Evolutionary conservation across 345 rosid genomes (phyloP).

Genomic region (Eucalyptus microcorys): DNA sequence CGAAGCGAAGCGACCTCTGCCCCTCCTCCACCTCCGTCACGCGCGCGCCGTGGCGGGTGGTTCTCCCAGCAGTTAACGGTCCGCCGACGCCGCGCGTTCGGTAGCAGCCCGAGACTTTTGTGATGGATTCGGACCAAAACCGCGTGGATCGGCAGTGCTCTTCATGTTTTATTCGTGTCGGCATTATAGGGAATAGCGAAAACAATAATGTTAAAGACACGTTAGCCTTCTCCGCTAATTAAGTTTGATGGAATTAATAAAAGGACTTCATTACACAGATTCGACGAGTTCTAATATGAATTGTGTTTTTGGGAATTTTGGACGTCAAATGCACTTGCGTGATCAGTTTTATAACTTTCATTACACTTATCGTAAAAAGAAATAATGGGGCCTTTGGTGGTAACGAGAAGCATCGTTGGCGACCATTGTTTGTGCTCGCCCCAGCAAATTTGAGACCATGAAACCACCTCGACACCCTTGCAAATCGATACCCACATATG

Average conservation of each 20-base stretch:
- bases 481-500: not conserved
- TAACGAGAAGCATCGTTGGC: fast-evolving
- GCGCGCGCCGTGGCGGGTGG: not conserved
- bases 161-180: fast-evolving
- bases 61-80: not conserved
- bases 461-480: fast-evolving
- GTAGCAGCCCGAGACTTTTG: not conserved
- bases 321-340: not conserved
- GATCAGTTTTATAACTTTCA: too few relatives aligned
- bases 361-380: fast-evolving
- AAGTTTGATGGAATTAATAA: fast-evolving
- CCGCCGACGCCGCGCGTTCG: not conserved
- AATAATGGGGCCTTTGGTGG: fast-evolving
- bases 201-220: too few relatives aligned
- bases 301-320: too few relatives aligned
- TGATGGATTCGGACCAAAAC: not conserved
- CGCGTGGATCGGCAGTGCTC: fast-evolving
- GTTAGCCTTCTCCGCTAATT: fast-evolving
- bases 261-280: too few relatives aligned
- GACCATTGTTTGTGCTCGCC: fast-evolving
- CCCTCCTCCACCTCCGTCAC: too few relatives aligned
- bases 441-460: not conserved
- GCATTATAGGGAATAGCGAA: not conserved
- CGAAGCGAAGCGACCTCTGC: too few relatives aligned
- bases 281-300: too few relatives aligned